These are phyloP conservation scores for Quercus alba DNA, from an alignment of 306 rosid species.

Conservation along the genomic window DNA sequence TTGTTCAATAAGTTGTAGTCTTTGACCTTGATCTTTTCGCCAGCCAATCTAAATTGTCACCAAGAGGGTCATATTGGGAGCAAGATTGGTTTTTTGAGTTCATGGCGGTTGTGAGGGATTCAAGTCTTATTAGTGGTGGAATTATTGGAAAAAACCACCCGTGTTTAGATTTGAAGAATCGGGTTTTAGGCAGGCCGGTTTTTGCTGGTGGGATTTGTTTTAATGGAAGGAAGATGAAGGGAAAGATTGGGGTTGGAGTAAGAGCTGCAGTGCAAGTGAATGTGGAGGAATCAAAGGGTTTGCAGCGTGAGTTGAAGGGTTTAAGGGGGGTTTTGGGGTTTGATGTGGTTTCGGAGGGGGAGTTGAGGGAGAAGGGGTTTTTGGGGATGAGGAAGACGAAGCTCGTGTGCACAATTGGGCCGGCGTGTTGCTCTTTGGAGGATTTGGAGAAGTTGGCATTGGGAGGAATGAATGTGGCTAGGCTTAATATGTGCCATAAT, in stretches of 20 bases:
- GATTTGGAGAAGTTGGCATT: constrained; percentile 73
- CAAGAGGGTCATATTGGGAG: background rate
- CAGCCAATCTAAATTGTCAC: background rate
- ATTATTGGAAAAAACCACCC: constrained; percentile 18
- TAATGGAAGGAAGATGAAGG: constrained; percentile 34
- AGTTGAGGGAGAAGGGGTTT: constrained; percentile 71
- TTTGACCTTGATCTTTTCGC: background rate
- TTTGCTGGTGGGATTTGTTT: constrained; percentile 15
- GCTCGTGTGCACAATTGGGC: constrained; percentile 83
- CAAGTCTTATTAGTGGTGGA: constrained; percentile 19
- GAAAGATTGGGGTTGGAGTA: constrained; percentile 29
- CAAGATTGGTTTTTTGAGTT: constrained; percentile 11
- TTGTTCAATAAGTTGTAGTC: constrained; percentile 5
- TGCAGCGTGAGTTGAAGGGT: constrained; percentile 12
- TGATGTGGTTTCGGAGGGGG: constrained; percentile 72
- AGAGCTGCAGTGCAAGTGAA: constrained; percentile 44
- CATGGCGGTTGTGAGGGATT: constrained; percentile 49
- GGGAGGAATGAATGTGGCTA: constrained; percentile 87
- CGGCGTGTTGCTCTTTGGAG: constrained; percentile 62
- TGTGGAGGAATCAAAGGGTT: constrained; percentile 34
- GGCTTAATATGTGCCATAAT: constrained; percentile 92
- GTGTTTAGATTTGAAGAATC: constrained; percentile 21
- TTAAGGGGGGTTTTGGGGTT: constrained; percentile 48
- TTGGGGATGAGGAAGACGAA: constrained; percentile 86
- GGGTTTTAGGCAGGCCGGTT: constrained; percentile 19